A percentile compares a stretch with the other conserved stretches of the same genome.
phyloP scores from a whole-genome alignment of 2,329 filamentous ascomycete species.

The Ophiognomonia clavigignenti-juglandacearum region DNA sequence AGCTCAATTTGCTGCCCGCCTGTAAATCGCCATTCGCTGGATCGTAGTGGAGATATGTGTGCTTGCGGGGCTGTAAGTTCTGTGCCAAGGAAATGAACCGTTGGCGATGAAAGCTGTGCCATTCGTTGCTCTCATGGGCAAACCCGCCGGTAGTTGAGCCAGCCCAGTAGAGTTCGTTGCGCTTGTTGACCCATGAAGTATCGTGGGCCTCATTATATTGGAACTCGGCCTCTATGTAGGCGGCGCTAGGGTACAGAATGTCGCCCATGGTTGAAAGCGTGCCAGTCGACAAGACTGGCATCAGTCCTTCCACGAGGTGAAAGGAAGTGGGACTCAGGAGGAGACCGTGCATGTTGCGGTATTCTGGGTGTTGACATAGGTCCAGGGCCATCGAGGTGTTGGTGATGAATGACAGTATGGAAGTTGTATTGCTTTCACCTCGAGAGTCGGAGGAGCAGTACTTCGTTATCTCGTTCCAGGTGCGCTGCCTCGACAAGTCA shows the following conservation, averaged over 20 bases:
- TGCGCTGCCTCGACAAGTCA: slow-evolving; percentile 26
- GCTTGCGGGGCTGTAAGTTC: neutral
- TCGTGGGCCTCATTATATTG: slow-evolving; percentile 8
- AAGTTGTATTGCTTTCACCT: slow-evolving; percentile 18
- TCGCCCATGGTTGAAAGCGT: slow-evolving; percentile 14
- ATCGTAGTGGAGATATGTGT: neutral
- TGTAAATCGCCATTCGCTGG: too few relatives aligned
- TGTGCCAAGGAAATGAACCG: slow-evolving; percentile 12
- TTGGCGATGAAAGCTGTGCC: slow-evolving; percentile 11
- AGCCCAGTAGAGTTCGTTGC: slow-evolving; percentile 13
- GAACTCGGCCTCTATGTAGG: slow-evolving; percentile 11
- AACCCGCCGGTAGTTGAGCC: slow-evolving; percentile 14
- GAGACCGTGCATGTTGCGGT: slow-evolving; percentile 38
- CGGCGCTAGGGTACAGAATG: slow-evolving; percentile 12
- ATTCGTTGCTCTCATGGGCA: neutral
- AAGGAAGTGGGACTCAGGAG: slow-evolving; percentile 38
- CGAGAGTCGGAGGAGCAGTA: neutral
- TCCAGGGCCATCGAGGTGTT: slow-evolving; percentile 25
- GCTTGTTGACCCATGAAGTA: slow-evolving; percentile 7
- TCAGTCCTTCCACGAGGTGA: slow-evolving; percentile 6
- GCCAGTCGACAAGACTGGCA: slow-evolving; percentile 2
- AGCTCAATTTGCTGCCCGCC: neutral
- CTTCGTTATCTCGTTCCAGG: slow-evolving; percentile 21
- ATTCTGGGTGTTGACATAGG: slow-evolving; percentile 41
- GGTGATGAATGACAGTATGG: slow-evolving; percentile 31